A percentile compares a stretch with the other conserved stretches of the same genome.
Evolutionary conservation across 306 rosid genomes (phyloP).

Genomic region (Benincasa hispida): DNA sequence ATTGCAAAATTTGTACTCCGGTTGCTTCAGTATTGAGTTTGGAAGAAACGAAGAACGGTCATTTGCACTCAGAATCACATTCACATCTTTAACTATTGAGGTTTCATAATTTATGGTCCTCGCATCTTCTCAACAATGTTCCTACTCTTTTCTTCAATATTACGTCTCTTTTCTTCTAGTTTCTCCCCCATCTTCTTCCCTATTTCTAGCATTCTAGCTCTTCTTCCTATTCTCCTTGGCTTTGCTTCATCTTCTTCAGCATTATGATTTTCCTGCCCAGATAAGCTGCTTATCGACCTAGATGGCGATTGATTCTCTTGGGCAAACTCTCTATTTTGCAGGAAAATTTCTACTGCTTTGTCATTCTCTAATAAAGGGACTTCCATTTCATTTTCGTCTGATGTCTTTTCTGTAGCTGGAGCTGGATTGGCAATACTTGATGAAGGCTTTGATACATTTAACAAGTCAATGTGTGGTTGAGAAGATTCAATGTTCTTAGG

Average conservation of each 20-base stretch:
- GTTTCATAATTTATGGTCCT: conserved; percentile 35
- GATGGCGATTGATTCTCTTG: conserved; percentile 20
- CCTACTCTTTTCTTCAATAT: conserved; percentile 67
- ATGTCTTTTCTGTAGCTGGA: conserved; percentile 12
- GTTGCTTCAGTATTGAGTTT: background rate
- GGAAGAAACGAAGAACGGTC: background rate
- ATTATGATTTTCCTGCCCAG: conserved; percentile 15
- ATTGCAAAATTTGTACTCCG: background rate
- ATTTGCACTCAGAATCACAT: background rate
- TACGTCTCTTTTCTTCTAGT: conserved; percentile 75
- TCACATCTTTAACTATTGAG: background rate
- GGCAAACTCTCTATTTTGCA: conserved; percentile 20
- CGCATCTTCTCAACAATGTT: conserved; percentile 79
- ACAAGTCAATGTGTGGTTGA: conserved; percentile 28
- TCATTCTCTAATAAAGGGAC: conserved; percentile 37
- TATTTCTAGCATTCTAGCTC: conserved; percentile 62
- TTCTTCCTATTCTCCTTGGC: conserved; percentile 57
- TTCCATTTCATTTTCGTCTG: conserved; percentile 32
- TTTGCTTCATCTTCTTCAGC: conserved; percentile 33
- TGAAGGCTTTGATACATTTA: conserved; percentile 17
- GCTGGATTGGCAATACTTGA: conserved; percentile 11
- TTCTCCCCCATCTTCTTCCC: conserved; percentile 76
- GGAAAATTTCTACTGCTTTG: conserved; percentile 17
- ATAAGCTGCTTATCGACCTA: conserved; percentile 5
- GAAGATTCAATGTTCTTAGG: conserved; percentile 13